Evolutionary conservation across 2,329 filamentous ascomycete genomes (phyloP), one percentile per base, ranked within the genome.

Genomic region (Clarireedia monteithiana): DNA sequence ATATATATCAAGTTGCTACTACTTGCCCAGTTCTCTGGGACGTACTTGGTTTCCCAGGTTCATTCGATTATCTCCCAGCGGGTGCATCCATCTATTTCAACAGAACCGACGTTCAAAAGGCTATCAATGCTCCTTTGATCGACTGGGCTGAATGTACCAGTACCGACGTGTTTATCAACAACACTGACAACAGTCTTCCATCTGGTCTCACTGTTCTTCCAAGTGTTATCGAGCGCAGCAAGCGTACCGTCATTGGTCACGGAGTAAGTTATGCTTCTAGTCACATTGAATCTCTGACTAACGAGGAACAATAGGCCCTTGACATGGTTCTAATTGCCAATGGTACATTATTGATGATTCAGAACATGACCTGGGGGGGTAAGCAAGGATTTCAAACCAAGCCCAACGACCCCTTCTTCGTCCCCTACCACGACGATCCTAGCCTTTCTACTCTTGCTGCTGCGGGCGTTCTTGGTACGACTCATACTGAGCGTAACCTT

Each of bases 201-300:
- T 80, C 80, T 1, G 77, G 70, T 57, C 76, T 80, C 65, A 77
- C 72, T 46, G 81, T 81, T 0, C 76, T 92, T 0, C 86, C 86
- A 0, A 73, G 81, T 39, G 82, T 92, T 38, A 89, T 92, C 60
- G 88, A 92, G 64, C 75, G 76, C 34, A 88, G 86, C 1, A 77
- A 86, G 48, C 84, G 85, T 59, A 88, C 89, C 7, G 77, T 94
- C 62, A 83, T 94, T 64, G 85, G 77, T 2, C 87, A 91, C 65
- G 89, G 87, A 23, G 61, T 75, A 78, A 65, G 27, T 27, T 5
- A 30, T 5, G n/a, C 12, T 14, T 17, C 20, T 12, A 12, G n/a
- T 6, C 6, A 24, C 6, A 77, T 74, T 74, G 73, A 15, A 17
- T 36, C 3, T 46, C 14, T 76, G 62, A 38, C 20, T 50, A 50